A percentile compares a stretch with the other conserved stretches of the same genome.
Conservation (phyloP, 176 grass and related monocot species). For the Areca catechu region DNA sequence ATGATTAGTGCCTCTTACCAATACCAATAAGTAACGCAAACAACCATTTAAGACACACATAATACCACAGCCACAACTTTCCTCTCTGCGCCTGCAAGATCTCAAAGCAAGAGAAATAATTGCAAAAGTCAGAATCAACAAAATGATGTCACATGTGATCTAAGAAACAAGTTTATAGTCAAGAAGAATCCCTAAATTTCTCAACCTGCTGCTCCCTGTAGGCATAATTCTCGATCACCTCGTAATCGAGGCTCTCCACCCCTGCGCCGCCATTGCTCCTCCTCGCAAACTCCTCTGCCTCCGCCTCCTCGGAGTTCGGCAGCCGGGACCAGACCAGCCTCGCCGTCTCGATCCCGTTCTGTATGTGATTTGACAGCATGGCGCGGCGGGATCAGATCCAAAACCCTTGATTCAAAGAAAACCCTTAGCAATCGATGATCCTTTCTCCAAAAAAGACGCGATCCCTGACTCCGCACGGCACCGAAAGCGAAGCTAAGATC, state of each 20-base stretch:
- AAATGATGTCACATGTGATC: not conserved
- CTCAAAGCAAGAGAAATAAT: constrained; percentile 10
- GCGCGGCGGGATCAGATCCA: no score
- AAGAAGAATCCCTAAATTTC: not conserved
- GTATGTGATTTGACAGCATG: constrained; percentile 32
- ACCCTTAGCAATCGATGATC: no score
- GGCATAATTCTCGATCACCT: constrained; percentile 98
- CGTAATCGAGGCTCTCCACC: constrained; percentile 96
- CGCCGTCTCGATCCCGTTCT: constrained; percentile 81
- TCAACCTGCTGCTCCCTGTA: constrained; percentile 92
- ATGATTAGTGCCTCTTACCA: constrained; percentile 31
- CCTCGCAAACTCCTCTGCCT: constrained; percentile 18
- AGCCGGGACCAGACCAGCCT: constrained; percentile 68
- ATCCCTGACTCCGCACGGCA: no score
- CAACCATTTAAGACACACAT: constrained; percentile 82
- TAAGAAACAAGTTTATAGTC: not conserved
- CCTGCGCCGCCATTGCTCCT: constrained; percentile 10
- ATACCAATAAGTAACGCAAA: constrained; percentile 83
- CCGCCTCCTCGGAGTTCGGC: constrained; percentile 55
- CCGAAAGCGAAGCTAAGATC: no score
- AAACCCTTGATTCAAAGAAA: no score
- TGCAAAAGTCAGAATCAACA: not conserved
- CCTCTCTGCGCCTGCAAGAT: constrained; percentile 63
- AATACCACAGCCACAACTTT: constrained; percentile 91
- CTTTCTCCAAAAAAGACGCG: no score